Evolutionary conservation across 352 stramenopile genomes (phyloP), one percentile per base, ranked within the genome.

Genomic region (Saprolegnia diclina): DNA sequence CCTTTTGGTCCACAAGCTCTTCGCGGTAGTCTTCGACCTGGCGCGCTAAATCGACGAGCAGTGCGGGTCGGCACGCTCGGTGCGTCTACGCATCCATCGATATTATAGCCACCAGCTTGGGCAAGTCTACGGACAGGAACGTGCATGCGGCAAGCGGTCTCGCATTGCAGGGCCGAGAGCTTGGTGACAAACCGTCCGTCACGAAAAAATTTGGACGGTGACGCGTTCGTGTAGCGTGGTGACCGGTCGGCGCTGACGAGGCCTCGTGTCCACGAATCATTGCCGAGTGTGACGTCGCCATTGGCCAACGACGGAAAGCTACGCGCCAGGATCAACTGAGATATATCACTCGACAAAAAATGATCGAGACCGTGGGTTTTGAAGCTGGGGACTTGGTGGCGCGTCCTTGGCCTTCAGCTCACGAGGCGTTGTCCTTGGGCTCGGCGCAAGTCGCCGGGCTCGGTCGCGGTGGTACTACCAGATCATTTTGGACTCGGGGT

Each of bases 141-240:
- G 29, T 68, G 62, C 62, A 68, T 10, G 18, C 62, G 62, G 46
- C 62, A 68, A 3, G 62, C 19, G 13, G 62, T 46, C 42, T 68
- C 62, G 35, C 62, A 68, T 68, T 68, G 62, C 18, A 61, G 19
- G 16, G 62, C 46, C 50, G 62, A 68, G 16, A 68, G 38, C 24
- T 68, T 68, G 18, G 62, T 68, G 13, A 68, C 50, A 42, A 68
- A 68, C 19, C 42, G 38, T 13, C 62, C 62, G 19, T 68, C 62
- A 26, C 62, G 45, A 22, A 61, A 68, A 57, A 68, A 68, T 24
- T 68, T 68, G n/a, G 62, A 68, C 35, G 62, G 62, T 9, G 62
- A 68, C 38, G 62, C 62, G 32, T 68, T 68, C 46, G 46, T 68
- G 46, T 68, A 68, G 11, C 62, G 38, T 19, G 62, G 62, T 11